Evolutionary conservation across 352 stramenopile species (phyloP).

Genomic region (Phytophthora fragariaefolia): DNA sequence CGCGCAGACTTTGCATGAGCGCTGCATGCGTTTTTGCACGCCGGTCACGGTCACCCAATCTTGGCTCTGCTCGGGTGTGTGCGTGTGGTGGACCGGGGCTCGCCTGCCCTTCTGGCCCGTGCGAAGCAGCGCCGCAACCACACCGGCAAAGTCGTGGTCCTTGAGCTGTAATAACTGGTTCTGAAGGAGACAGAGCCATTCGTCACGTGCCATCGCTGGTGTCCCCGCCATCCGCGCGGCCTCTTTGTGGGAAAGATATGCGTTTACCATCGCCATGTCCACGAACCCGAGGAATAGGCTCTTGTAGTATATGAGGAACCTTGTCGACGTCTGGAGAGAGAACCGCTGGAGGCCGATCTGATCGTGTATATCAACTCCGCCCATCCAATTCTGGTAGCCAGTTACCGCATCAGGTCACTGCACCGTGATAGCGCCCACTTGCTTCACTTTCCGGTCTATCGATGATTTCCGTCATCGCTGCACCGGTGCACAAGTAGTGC

Average conservation of each 20-base stretch:
- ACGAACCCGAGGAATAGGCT: neutral
- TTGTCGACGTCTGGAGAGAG: slow-evolving; percentile 22
- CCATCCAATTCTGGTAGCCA: slow-evolving; percentile 40
- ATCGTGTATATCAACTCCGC: slow-evolving; percentile 26
- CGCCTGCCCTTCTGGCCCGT: slow-evolving; percentile 1
- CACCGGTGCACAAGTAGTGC: slow-evolving; percentile 28
- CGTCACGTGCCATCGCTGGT: neutral
- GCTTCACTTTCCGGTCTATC: slow-evolving; percentile 28
- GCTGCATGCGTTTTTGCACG: slow-evolving; percentile 1
- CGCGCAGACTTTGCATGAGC: neutral
- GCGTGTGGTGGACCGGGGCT: neutral
- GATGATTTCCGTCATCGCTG: neutral
- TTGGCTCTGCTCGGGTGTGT: neutral
- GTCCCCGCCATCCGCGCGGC: neutral
- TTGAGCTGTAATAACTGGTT: slow-evolving; percentile 4
- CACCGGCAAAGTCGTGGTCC: neutral
- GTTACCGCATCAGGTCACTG: slow-evolving; percentile 15
- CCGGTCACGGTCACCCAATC: slow-evolving; percentile 6
- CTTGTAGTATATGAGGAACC: neutral
- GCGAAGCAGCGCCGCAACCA: neutral
- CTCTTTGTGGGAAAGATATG: neutral
- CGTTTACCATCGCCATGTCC: neutral
- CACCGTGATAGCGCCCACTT: slow-evolving; percentile 1
- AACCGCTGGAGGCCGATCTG: slow-evolving; percentile 28
- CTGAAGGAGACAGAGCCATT: neutral